Evolutionary conservation across 1,284 basidiomycete genomes (phyloP), one percentile per base, ranked within the genome.

Genomic region (Porphyrellus sp.): DNA sequence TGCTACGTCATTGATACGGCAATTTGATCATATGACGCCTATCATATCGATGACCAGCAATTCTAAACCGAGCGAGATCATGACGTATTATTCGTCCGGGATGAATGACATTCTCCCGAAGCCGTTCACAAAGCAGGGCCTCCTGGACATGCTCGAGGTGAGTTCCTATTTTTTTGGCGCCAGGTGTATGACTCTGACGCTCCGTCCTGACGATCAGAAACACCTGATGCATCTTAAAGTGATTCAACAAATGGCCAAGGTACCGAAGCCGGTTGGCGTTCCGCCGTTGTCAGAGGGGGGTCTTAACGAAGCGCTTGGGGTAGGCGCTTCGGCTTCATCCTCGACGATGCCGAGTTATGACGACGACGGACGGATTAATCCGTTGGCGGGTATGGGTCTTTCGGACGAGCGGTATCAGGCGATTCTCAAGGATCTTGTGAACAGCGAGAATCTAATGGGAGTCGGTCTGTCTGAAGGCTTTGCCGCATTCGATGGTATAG

Each of bases 61-160:
- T 70, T 92, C 90, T 48, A 89, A 31, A 60, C 93, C 94, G 20
- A 85, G 85, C 63, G 91, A 96, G 65, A 85, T 96, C 59, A 85
- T 93, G 80, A 91, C 86, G n/a, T 96, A 95, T 68, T 92, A 91
- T 72, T 87, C 86, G 9, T 60, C 66, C 80, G 87, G 93, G 21
- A 98, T 98, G 95, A 98, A 96, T 70, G 95, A 98, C 71, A 89
- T 97, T 53, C 75, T 98, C n/a, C 90, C 94, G 8, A 98, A 98
- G 70, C 95, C 95, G 2, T 98, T 98, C 72, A 96, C 92, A 15
- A 93, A 94, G 69, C 86, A 95, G 64, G 90, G 89, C 9, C 73
- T 98, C 49, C 74, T 96, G 48, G 86, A 88, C 57, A 94, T 98
- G 83, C 85, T 98, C 55, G 93, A 98, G 75, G 86, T 89, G 51